These are phyloP conservation scores for Phytopythium montanum DNA, from an alignment of 352 stramenopile species.

Conservation along the genomic window DNA sequence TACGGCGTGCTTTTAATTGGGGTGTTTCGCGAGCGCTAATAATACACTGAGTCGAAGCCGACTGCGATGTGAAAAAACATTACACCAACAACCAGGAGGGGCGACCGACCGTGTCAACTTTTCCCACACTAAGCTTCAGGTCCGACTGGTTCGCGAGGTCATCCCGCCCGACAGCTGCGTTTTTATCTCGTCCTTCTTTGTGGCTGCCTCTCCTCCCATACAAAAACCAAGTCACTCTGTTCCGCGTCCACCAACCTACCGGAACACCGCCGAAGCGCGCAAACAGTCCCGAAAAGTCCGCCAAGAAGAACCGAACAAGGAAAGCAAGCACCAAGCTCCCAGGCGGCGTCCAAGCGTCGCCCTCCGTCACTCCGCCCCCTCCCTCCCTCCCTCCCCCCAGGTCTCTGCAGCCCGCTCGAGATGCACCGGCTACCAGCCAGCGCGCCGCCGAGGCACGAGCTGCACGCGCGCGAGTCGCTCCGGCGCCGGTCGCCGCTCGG, in stretches of 20 bases:
- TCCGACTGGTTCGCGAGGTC: neutral
- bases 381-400: neutral
- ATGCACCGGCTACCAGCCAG: neutral
- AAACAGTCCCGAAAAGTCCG: neutral
- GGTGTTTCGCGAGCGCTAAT: no score
- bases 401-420: neutral
- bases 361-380: neutral
- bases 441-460: neutral
- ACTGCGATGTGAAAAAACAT: neutral
- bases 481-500: neutral
- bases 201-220: neutral
- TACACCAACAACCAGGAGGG: neutral
- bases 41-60: neutral
- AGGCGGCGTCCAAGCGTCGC: neutral
- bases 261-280: constrained; percentile 1
- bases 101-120: neutral
- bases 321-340: no score
- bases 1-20: no score
- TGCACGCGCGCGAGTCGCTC: neutral
- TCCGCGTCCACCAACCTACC: neutral
- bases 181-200: neutral
- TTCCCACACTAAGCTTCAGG: neutral
- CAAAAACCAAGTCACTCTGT: neutral
- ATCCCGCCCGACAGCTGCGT: neutral
- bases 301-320: neutral